A percentile compares a stretch with the other conserved stretches of the same genome.
Conservation (phyloP, 2,329 filamentous ascomycete species). For the Aspergillus sp. region DNA sequence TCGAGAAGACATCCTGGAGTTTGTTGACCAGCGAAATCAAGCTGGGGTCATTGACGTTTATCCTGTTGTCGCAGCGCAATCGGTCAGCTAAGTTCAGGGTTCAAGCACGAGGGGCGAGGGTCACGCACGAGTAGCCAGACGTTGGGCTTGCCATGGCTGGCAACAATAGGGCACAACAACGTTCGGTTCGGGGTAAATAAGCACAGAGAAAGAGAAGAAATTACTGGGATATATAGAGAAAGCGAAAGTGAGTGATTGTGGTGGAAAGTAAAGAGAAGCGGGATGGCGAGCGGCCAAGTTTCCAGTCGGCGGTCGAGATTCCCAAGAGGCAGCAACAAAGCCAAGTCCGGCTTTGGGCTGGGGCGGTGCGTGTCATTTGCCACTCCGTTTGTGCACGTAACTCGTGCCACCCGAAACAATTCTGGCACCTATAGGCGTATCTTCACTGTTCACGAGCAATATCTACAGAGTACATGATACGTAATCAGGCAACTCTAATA, state of each 20-base stretch:
- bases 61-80: conserved; percentile 47
- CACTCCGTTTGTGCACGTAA: background rate
- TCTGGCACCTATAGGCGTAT: background rate
- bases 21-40: conserved; percentile 91
- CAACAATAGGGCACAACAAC: conserved; percentile 19
- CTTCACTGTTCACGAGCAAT: background rate
- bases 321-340: conserved; percentile 12
- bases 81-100: conserved; percentile 19
- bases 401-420: background rate
- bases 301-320: conserved; percentile 3
- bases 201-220: background rate
- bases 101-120: conserved; percentile 27
- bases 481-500: background rate
- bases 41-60: conserved; percentile 70
- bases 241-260: conserved; percentile 3
- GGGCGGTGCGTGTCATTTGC: conserved; percentile 6
- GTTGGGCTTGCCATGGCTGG: conserved; percentile 47
- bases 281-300: conserved; percentile 22
- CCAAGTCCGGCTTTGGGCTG: conserved; percentile 7
- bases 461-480: background rate
- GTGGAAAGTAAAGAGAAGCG: conserved; percentile 13
- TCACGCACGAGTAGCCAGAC: conserved; percentile 45
- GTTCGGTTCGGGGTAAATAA: conserved; percentile 14
- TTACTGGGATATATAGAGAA: conserved; percentile 7
- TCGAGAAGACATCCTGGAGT: conserved; percentile 98